Base-by-base conservation (phyloP, 1,139 yeast species). In the Wickerhamomyces sp. region DNA sequence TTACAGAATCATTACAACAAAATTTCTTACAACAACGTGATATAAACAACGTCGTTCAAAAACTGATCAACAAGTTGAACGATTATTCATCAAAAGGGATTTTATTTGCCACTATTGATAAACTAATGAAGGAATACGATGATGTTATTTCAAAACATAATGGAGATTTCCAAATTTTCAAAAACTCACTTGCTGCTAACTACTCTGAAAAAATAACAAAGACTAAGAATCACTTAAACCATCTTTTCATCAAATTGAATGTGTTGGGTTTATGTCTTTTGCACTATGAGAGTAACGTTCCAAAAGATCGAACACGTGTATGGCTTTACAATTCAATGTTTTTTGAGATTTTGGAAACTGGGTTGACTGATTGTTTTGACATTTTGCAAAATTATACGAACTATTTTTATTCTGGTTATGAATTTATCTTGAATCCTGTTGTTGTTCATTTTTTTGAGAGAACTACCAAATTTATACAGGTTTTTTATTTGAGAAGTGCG, bases 391-490 rank as follows among this genome's bases (percentile, higher is more conserved):
- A 50, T 26, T 42, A 39, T 27, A 31, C 38, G 10, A 32, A 23
- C 5, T 48, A 50, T 30, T 49, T 38, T 35, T 37, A 37, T 9
- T 23, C 46, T 1, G 52, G 52, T 2, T 39, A 32, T 29, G 54
- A 49, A 27, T 39, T 46, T 15, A 16, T 46, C 6, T n/a, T 47
- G 5, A 17, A 42, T 18, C 42, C 42, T 9, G 22, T 22, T 5
- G 20, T 45, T 2, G 25, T 44, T 9, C 34, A 33, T n/a, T 26
- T 39, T 5, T 16, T 49, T 16, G 51, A 44, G 14, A 44, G 36
- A 16, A 21, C 39, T 1, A 9, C 40, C 8, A 38, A 26, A 16
- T 33, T 30, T 17, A 19, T 46, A 5, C 23, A 32, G 0, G 28
- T 34, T 3, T 33, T 38, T n/a, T 26, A 36, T 10, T 28, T 49